Base-by-base conservation (phyloP, 352 stramenopile genomes). In the Globisporangium cylindrosporum region DNA sequence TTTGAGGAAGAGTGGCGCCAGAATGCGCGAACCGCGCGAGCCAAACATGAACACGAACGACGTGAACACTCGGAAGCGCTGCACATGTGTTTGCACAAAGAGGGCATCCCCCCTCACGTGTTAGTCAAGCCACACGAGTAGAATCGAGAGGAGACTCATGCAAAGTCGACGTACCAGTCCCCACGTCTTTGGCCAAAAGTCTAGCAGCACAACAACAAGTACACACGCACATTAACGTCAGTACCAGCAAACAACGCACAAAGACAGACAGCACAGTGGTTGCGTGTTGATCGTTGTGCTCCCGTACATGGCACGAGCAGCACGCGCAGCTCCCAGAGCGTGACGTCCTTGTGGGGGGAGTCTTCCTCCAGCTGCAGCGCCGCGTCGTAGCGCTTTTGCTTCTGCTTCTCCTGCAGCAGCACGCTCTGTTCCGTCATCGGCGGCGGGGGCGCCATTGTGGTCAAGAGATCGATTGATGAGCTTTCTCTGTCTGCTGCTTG, bases 101-200 rank as follows among this genome's bases (percentile, higher is more conserved):
- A 48, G 0, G 7, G 27, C 27, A 32, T 24, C 22, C 4, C 27
- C 27, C 27, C 27, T 7, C 27, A 32, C 3, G 27, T 32, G 27
- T 32, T 32, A 51, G 36, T 41, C 36, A 41, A 41, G 10, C 36
- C 36, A 14, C 12, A 41, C 9, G 36, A 41, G 10, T 10, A 41
- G 2, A 22, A 57, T 7, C 51, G 20, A 57, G 24, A 4, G 22
- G 24, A 20, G 36, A 41, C 8, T 41, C 24, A n/a, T 22, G 51
- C 14, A 10, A 10, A 10, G 29, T 25, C 1, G 1, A 62, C 72
- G 49, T 70, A 88, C 80, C 68, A 93, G 73, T 54, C 74, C 72
- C 82, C 81, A 91, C 49, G 80, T 84, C 63, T 83, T 85, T 1
- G 82, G 85, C 83, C 85, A 93, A 43, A 91, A 93, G 59, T 91